Base-by-base conservation (phyloP, 2,329 filamentous ascomycete genomes). In the Mycogone perniciosa region DNA sequence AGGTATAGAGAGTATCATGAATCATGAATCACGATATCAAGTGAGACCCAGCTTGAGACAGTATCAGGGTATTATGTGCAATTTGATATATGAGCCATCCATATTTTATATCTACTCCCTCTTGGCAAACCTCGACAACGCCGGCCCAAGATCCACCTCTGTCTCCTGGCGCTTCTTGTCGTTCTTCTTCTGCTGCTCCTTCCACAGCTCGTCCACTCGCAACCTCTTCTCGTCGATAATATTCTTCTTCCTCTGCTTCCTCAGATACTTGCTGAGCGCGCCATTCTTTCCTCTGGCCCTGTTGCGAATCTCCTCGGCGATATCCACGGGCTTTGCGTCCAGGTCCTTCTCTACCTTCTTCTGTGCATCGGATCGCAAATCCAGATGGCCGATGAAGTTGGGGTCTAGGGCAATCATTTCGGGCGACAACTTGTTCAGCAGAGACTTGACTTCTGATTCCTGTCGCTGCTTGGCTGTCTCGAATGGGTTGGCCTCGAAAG, bases 321-420 rank as follows among this genome's bases (percentile, higher is more conserved):
- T 64, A 59, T 80, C 76, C 35, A 71, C 68, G 2, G 76, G 73
- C 59, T 84, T 84, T 7, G 81, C 77, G 60, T 97, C 92, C 38
- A 95, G 77, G 64, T 95, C 86, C 63, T 81, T 84, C 62, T 95
- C 89, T 29, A 82, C 83, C 62, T 83, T 79, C 44, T 85, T 79
- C 73, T 93, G 85, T 71, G 88, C 79, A 54, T 91, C 83, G 34
- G 86, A 89, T 46, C 88, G 81, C 51, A 90, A 75, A 65, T 99
- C 91, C 31, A 99, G 76, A 59, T 84, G 89, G 50, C 93, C 93
- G 60, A 99, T 82, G 64, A 90, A 95, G 68, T 93, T 87, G 59
- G 93, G 92, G 65, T 99, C 86, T 26, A 99, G 76, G 1, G 89
- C 88, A 56, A 99, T 99, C 89, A 97, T 99, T 64, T 96, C 92